Conservation (phyloP, 176 grass and related monocot genomes). For the barley (Hordeum vulgare) region MorexV3_pseudomolecules_assembly NC_058521.1:534443648-534444147, state of each 20-base stretch:
- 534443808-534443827: conserved; percentile 26
- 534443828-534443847: conserved; percentile 87
- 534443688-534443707: not conserved
- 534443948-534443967: conserved; percentile 65
- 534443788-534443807: conserved; percentile 1
- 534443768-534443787: not conserved
- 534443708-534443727: not conserved
- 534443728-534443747: not conserved
- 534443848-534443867: conserved; percentile 89
- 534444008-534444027: conserved; percentile 77
- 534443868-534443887: conserved; percentile 89
- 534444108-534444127: conserved; percentile 58
- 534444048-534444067: conserved; percentile 64
- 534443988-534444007: conserved; percentile 97
- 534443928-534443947: conserved; percentile 60
- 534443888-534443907: conserved; percentile 96
- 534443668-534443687: not conserved
- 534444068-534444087: conserved; percentile 95
- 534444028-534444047: conserved; percentile 71
- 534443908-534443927: conserved; percentile 79
- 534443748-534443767: not conserved
- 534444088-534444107: conserved; percentile 54
- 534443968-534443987: conserved; percentile 98
- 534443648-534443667: not conserved
- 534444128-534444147: conserved; percentile 69